These are phyloP conservation scores for Tetracladium maxilliforme DNA, from an alignment of 2,329 filamentous ascomycete species.

Conservation along the genomic window DNA sequence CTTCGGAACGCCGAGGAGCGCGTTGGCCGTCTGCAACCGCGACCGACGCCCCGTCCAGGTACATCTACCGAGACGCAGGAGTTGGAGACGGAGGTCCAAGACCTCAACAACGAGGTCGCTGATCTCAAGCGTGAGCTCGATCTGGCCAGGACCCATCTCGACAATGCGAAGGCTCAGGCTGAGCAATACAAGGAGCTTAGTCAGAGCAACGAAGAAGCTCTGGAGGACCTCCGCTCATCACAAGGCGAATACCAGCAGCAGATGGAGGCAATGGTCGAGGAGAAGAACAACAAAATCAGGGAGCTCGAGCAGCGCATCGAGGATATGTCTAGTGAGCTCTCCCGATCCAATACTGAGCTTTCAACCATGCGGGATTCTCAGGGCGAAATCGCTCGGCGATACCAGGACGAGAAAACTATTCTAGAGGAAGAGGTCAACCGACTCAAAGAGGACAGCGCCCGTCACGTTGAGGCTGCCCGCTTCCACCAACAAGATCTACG, in stretches of 20 bases:
- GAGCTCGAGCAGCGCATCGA: constrained; percentile 75
- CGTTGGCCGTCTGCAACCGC: constrained; percentile 66
- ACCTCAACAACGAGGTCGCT: constrained; percentile 68
- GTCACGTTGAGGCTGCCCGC: constrained; percentile 63
- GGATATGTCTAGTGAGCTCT: constrained; percentile 71
- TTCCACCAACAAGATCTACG: constrained; percentile 87
- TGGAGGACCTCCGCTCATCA: constrained; percentile 64
- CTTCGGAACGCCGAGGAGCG: constrained; percentile 82
- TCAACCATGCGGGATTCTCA: constrained; percentile 68
- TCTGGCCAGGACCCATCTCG: constrained; percentile 63
- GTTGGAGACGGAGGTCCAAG: constrained; percentile 55
- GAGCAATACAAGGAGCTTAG: constrained; percentile 85
- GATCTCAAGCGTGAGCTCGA: constrained; percentile 83
- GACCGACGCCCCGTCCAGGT: constrained; percentile 48
- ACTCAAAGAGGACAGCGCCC: constrained; percentile 71
- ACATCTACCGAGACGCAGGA: constrained; percentile 31
- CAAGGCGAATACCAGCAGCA: constrained; percentile 83
- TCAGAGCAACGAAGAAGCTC: constrained; percentile 73
- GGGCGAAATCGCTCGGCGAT: constrained; percentile 53
- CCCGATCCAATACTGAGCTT: constrained; percentile 68
- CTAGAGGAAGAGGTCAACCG: constrained; percentile 68
- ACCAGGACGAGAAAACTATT: constrained; percentile 69
- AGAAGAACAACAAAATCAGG: constrained; percentile 66
- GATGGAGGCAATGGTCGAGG: constrained; percentile 57
- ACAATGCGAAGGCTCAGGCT: constrained; percentile 64